Conservation (phyloP, 1,284 basidiomycete genomes). For the Gymnopus androsaceus region DNA sequence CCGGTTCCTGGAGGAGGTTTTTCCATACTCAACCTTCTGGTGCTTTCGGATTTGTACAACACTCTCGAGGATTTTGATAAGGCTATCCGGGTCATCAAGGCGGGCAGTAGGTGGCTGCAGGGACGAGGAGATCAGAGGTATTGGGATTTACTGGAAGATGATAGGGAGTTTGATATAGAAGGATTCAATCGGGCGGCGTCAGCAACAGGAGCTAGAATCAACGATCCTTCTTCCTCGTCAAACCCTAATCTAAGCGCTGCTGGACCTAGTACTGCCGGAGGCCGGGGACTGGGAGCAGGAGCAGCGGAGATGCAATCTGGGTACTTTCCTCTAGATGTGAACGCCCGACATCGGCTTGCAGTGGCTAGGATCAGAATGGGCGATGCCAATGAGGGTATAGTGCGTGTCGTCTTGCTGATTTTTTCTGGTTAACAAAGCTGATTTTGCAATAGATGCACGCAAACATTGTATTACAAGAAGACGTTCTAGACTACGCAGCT, state of each 20-base stretch:
- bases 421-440: conserved; percentile 3
- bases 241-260: conserved; percentile 17
- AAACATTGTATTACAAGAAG: conserved; percentile 67
- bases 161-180: conserved; percentile 80
- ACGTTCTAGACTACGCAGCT: conserved; percentile 74
- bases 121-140: conserved; percentile 73
- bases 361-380: conserved; percentile 83
- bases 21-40: conserved; percentile 66
- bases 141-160: conserved; percentile 86
- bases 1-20: conserved; percentile 53
- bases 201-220: conserved; percentile 22
- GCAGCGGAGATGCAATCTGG: conserved; percentile 43
- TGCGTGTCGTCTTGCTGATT: conserved; percentile 34
- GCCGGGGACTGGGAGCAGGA: too few relatives aligned
- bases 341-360: conserved; percentile 85
- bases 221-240: background rate
- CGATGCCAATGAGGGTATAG: conserved; percentile 81
- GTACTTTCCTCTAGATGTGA: conserved; percentile 72
- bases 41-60: conserved; percentile 84
- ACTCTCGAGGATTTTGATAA: conserved; percentile 68
- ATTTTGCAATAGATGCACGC: conserved; percentile 68
- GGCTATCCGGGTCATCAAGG: conserved; percentile 71
- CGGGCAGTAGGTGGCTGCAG: conserved; percentile 88
- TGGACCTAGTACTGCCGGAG: background rate
- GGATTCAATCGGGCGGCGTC: conserved; percentile 30